Evolutionary conservation across 2,329 filamentous ascomycete genomes (phyloP), one percentile per base, ranked within the genome.

Genomic region (Aspergillus tubingensis): DNA sequence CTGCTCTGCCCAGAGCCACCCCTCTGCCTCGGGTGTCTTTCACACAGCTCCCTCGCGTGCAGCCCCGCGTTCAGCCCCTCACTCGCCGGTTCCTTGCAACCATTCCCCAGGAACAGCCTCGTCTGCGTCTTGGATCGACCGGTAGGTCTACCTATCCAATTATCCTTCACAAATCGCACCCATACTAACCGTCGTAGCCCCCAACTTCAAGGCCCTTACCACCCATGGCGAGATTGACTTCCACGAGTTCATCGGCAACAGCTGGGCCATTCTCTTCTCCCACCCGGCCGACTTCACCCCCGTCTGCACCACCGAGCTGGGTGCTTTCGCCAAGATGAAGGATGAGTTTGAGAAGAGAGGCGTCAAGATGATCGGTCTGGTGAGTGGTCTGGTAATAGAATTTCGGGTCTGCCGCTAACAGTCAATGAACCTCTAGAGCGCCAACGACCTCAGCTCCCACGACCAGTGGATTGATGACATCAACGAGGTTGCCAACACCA

Each of bases 271-370:
- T 63, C 82, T 89, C 64, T 89, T 89, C 81, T 88, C 86, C 44
- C 87, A 89, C 77, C 87, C 86, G 15, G 87, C 79, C 57, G 93
- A 96, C 80, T 96, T 91, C 84, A 96, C 93, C 1, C 93, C 93
- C 57, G 93, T 96, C 62, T 97, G 93, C 85, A 97, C 93, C 66
- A 97, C 92, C 57, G 93, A 97, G 82, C 89, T 97, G 64, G 93
- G 92, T 65, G 92, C 92, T 62, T 96, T 97, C 72, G 91, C 92
- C 69, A 95, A 93, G 81, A 85, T 96, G 65, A 88, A 92, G 82
- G 86, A 88, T 71, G 92, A 96, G 79, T 96, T 97, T 80, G 85
- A 87, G 72, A 91, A 91, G 83, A 88, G 92, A 65, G 88, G 87
- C 66, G 91, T 94, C 72, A 96, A 96, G 86, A 88, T 96, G 80